Conservation (phyloP, 2,329 filamentous ascomycete genomes). For the Scedosporium minutisporum region DNA sequence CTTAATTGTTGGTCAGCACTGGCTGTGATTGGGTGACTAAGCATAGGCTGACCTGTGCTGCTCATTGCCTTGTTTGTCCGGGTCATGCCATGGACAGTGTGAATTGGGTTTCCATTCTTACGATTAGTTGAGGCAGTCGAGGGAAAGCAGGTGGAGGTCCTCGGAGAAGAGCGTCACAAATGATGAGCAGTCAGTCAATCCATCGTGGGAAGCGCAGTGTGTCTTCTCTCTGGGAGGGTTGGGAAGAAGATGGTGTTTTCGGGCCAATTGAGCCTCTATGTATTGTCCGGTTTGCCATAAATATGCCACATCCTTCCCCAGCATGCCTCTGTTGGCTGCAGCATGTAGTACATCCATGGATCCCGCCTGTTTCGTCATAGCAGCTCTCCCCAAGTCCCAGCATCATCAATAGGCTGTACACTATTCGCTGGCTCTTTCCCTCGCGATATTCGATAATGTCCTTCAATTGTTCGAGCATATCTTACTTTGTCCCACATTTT, state of each 20-base stretch:
- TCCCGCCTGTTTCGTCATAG: too few species aligned
- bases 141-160: too few species aligned
- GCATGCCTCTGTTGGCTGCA: too few species aligned
- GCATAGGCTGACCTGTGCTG: neutral
- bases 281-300: too few species aligned
- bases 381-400: neutral
- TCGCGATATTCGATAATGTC: neutral
- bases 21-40: conserved; percentile 15
- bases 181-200: too few species aligned
- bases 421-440: neutral
- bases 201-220: too few species aligned
- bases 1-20: conserved; percentile 3
- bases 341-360: too few species aligned
- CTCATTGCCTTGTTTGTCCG: neutral
- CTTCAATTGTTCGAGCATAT: neutral
- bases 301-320: too few species aligned
- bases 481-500: neutral
- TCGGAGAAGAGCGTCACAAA: too few species aligned
- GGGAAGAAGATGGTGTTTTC: too few species aligned
- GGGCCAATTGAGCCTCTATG: too few species aligned
- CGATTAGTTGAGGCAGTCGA: neutral
- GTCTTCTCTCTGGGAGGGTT: too few species aligned
- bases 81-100: conserved; percentile 1
- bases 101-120: neutral
- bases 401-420: neutral